Evolutionary conservation across 805 yeast species (phyloP).

Genomic region (Lipomyces japonicus): DNA sequence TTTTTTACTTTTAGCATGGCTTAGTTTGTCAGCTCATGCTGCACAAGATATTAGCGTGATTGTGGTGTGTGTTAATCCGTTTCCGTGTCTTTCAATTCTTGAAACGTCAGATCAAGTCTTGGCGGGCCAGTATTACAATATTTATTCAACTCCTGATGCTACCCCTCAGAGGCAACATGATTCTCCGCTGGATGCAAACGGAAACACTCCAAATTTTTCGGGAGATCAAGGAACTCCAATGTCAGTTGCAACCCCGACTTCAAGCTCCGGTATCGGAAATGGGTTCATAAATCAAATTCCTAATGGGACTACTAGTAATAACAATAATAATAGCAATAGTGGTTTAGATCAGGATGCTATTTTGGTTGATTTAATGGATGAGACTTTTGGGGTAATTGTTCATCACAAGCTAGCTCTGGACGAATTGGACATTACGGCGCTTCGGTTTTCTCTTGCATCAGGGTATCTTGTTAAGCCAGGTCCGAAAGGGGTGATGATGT

Average conservation of each 20-base stretch:
- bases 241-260: conserved; percentile 20
- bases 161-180: conserved; percentile 25
- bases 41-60: conserved; percentile 10
- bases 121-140: conserved; percentile 8
- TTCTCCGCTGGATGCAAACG: conserved; percentile 34
- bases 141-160: conserved; percentile 16
- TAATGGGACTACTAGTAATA: neutral
- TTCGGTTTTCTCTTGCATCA: conserved; percentile 22
- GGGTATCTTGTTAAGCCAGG: conserved; percentile 26
- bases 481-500: conserved; percentile 10
- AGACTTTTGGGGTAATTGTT: conserved; percentile 33
- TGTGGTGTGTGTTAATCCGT: conserved; percentile 17
- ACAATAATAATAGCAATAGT: conserved; percentile 1
- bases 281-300: neutral
- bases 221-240: conserved; percentile 15
- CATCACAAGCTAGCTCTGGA: conserved; percentile 18
- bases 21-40: conserved; percentile 19
- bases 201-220: conserved; percentile 7
- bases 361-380: conserved; percentile 35
- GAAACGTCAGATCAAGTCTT: conserved; percentile 12
- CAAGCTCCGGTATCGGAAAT: conserved; percentile 12
- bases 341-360: conserved; percentile 26
- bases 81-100: conserved; percentile 21
- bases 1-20: conserved; percentile 18
- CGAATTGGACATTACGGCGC: conserved; percentile 10